Percentiles rank a stretch among this genome's conserved stretches.
Conservation (phyloP, 1,139 yeast genomes). For the Wickerhamomyces sp. region DNA sequence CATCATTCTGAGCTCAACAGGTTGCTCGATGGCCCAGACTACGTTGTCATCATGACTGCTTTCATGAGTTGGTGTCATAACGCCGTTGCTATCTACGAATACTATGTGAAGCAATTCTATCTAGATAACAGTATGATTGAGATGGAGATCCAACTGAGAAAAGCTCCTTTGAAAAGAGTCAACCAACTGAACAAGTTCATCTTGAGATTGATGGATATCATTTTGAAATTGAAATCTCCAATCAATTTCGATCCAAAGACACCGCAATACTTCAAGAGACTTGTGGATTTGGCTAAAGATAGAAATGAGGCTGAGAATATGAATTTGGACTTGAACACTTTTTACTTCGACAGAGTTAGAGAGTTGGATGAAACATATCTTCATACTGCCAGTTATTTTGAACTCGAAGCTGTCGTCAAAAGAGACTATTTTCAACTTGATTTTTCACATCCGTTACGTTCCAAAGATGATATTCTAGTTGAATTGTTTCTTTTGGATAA, state of each 20-base stretch:
- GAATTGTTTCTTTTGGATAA: constrained; percentile 17
- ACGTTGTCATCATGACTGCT: constrained; percentile 1
- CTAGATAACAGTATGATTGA: constrained; percentile 29
- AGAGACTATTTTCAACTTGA: constrained; percentile 29
- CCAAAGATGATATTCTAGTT: constrained; percentile 12
- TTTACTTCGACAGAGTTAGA: constrained; percentile 26
- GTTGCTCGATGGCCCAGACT: constrained; percentile 4
- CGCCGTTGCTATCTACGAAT: constrained; percentile 21
- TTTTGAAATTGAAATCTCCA: neutral
- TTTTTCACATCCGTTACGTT: constrained; percentile 22
- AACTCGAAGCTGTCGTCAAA: constrained; percentile 24
- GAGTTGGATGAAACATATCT: constrained; percentile 22
- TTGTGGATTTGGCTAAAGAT: constrained; percentile 14
- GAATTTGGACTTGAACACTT: constrained; percentile 20
- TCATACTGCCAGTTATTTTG: constrained; percentile 23
- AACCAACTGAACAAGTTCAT: constrained; percentile 28
- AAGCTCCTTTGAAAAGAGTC: constrained; percentile 36
- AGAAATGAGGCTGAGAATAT: constrained; percentile 18
- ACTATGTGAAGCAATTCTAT: constrained; percentile 29
- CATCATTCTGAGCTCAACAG: constrained; percentile 9
- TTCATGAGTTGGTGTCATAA: constrained; percentile 12
- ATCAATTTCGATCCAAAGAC: neutral
- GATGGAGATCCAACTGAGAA: constrained; percentile 29
- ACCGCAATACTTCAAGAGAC: neutral
- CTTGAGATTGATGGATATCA: constrained; percentile 6